Evolutionary conservation across 1,284 basidiomycete species (phyloP).

Genomic region (Rhodotorula sp.): DNA sequence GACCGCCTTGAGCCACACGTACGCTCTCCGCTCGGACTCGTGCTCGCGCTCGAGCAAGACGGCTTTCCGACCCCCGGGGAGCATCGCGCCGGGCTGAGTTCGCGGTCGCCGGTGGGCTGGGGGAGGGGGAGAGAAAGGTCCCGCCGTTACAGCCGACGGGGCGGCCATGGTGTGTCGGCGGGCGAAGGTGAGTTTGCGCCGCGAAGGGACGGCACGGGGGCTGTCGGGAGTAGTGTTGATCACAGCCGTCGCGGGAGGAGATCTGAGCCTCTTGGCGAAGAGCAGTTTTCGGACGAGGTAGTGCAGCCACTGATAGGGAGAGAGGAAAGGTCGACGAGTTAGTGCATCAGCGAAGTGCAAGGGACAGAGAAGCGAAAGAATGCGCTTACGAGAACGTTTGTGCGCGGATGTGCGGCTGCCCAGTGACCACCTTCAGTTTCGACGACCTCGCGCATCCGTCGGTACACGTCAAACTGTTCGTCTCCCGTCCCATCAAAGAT

Average conservation of each 20-base stretch:
- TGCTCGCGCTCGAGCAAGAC: background rate
- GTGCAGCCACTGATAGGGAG: constrained; percentile 68
- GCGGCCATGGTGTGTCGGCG: background rate
- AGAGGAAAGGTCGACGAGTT: background rate
- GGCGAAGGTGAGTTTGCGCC: background rate
- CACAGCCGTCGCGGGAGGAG: background rate
- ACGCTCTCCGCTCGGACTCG: constrained; percentile 15
- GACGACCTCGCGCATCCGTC: constrained; percentile 71
- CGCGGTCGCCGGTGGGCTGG: constrained; percentile 2
- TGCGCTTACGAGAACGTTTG: constrained; percentile 77
- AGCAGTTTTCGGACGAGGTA: constrained; percentile 72
- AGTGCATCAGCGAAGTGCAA: background rate
- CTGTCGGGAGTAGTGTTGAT: background rate
- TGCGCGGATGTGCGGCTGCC: constrained; percentile 70
- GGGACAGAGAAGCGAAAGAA: background rate
- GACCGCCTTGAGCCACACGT: constrained; percentile 15
- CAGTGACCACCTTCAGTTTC: constrained; percentile 56
- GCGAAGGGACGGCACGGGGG: background rate
- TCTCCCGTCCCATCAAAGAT: constrained; percentile 58
- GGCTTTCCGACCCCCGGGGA: background rate
- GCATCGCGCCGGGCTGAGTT: background rate
- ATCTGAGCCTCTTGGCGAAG: constrained; percentile 60
- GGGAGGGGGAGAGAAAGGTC: background rate
- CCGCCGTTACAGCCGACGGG: background rate
- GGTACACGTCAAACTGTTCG: constrained; percentile 91